Base-by-base conservation (phyloP, 257 asterid species). In the Perilla frutescens region DNA sequence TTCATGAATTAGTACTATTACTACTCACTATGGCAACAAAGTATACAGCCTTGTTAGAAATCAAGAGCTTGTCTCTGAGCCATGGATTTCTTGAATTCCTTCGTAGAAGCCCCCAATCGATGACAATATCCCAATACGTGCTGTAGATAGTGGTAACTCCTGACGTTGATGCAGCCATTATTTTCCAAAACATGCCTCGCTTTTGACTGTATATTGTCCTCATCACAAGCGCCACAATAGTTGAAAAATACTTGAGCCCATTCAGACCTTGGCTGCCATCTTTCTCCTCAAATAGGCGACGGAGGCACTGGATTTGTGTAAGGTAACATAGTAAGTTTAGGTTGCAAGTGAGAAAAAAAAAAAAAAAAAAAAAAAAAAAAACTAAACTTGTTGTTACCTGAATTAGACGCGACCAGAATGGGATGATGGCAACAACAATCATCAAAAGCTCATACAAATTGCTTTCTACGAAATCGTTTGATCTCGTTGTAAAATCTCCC, bases 51-150 rank as follows among this genome's bases (percentile, higher is more conserved):
- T 85, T 89, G 84, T 81, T 78, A 7, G 90, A 59, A 48, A 93
- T 70, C 65, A 93, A 80, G 64, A 90, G 90, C 80, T 91, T 91
- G 72, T 93, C 96, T 77, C 98, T 89, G 71, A 90, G 81, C 97
- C 93, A 89, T 49, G 86, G 91, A 47, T 93, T 90, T 64, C 65
- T 93, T 2, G 96, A 77, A 37, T 74, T 73, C 70, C 73, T 86
- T 73, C 39, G 74, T 82, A 90, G 14, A 4, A 92, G 78, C n/a
- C 96, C 98, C 96, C 96, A 88, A 75, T 92, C 96, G 1, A 75
- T 64, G n/a, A 92, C 92, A 5, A 92, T 74, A 74, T 92, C 98
- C 98, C 98, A 92, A 31, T 88, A 92, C 12, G 94, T 86, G 84
- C 39, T 92, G 48, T 56, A 81, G 13, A 87, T 2, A 0, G 98